phyloP scores from a whole-genome alignment of 768 basidiomycete species.

The Crassisporium funariophilum region DNA sequence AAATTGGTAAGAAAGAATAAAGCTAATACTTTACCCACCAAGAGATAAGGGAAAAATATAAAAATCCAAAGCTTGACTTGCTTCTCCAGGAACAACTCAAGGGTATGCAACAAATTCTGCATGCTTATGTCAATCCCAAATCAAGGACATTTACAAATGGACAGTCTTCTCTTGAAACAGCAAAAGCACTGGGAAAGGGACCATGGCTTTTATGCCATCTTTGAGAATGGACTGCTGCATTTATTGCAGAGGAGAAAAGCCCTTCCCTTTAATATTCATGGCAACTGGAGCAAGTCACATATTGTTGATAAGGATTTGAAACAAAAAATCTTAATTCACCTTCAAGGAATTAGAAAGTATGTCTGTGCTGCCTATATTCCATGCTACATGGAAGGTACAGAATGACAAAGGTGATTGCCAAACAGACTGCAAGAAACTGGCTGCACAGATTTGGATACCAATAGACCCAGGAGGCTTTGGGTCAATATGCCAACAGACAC shows the following conservation, averaged over 20 bases:
- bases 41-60: constrained; percentile 14
- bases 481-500: constrained; percentile 20
- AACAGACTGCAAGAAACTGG: constrained; percentile 20
- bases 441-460: constrained; percentile 20
- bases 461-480: constrained; percentile 10
- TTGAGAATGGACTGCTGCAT: not conserved
- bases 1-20: not conserved
- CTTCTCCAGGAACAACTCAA: constrained; percentile 13
- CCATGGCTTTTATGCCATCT: not conserved
- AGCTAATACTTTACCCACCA: not conserved
- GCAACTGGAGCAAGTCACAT: not conserved
- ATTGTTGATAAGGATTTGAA: constrained; percentile 10
- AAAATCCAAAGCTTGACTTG: constrained; percentile 11
- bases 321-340: constrained; percentile 7
- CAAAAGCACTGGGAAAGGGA: not conserved
- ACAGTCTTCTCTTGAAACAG: constrained; percentile 15
- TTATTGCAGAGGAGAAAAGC: constrained; percentile 2
- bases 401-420: constrained; percentile 17
- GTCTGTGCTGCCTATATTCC: constrained; percentile 23
- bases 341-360: constrained; percentile 16
- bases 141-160: constrained; percentile 16
- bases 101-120: constrained; percentile 18
- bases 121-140: constrained; percentile 10
- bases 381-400: constrained; percentile 12
- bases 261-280: constrained; percentile 1